Conservation (phyloP, 108 stramenopile species). For the Schizochytrium sp. region DNA sequence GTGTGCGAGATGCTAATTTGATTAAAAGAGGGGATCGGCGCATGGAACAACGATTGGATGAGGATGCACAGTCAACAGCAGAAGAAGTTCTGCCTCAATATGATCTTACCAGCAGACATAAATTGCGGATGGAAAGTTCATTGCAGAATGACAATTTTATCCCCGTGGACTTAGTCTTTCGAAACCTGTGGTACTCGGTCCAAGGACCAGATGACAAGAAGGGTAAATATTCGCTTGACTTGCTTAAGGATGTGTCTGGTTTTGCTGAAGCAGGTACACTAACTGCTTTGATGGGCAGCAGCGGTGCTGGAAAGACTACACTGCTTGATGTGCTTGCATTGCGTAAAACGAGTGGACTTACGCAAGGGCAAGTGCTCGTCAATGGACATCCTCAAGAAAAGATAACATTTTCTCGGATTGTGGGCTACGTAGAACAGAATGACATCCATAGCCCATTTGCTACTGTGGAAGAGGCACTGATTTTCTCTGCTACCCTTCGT, state of each 20-base stretch:
- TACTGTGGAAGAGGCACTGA: slow-evolving; percentile 86
- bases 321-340: slow-evolving; percentile 81
- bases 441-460: slow-evolving; percentile 85
- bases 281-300: slow-evolving; percentile 53
- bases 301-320: slow-evolving; percentile 56
- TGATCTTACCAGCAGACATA: too few species aligned
- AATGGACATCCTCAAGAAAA: slow-evolving; percentile 30
- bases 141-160: background rate
- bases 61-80: too few species aligned
- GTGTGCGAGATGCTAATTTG: background rate
- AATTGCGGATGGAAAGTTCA: slow-evolving; percentile 7
- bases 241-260: slow-evolving; percentile 11
- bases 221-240: background rate
- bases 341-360: slow-evolving; percentile 71
- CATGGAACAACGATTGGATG: background rate
- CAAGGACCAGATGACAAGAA: slow-evolving; percentile 38
- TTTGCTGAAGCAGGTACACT: slow-evolving; percentile 42
- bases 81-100: too few species aligned
- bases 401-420: slow-evolving; percentile 58
- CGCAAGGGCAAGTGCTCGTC: slow-evolving; percentile 34
- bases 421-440: slow-evolving; percentile 91
- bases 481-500: slow-evolving; percentile 86
- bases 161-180: background rate
- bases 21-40: background rate
- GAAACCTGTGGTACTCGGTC: slow-evolving; percentile 2